A percentile compares a stretch with the other conserved stretches of the same genome.
These are phyloP conservation scores for Xylaria sp. DNA, from an alignment of 2,329 filamentous ascomycete species.

Conservation along the genomic window DNA sequence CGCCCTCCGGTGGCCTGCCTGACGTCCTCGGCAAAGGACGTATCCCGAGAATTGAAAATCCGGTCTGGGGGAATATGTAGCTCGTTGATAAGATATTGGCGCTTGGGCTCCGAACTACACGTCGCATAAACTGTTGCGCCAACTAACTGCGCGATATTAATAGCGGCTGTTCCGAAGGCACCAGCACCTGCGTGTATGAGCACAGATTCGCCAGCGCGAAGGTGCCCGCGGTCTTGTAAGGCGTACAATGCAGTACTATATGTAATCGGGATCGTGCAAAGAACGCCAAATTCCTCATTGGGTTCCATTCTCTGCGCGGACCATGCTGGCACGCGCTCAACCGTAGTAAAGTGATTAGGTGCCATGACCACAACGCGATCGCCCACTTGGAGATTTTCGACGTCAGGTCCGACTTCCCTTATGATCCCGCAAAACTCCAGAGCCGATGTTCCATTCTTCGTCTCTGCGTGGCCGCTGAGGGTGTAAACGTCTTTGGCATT, in stretches of 20 bases:
- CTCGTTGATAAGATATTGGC: background rate
- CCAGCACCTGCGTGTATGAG: slow-evolving; percentile 35
- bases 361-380: slow-evolving; percentile 8
- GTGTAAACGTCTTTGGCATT: slow-evolving; percentile 46
- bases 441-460: slow-evolving; percentile 24
- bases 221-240: background rate
- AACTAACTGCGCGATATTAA: slow-evolving; percentile 29
- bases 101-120: background rate
- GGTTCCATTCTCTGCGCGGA: slow-evolving; percentile 10
- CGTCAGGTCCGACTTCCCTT: slow-evolving; percentile 5
- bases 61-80: background rate
- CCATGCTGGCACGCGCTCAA: slow-evolving; percentile 4
- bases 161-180: slow-evolving; percentile 51
- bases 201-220: slow-evolving; percentile 13
- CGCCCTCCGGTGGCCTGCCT: background rate
- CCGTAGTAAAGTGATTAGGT: slow-evolving; percentile 10
- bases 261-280: background rate
- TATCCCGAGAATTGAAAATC: slow-evolving; percentile 3
- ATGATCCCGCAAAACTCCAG: slow-evolving; percentile 48
- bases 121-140: slow-evolving; percentile 10
- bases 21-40: background rate
- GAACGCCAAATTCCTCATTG: background rate
- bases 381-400: background rate
- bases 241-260: slow-evolving; percentile 25
- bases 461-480: slow-evolving; percentile 46